A percentile compares a stretch with the other conserved stretches of the same genome.
phyloP scores from a whole-genome alignment of 2,329 filamentous ascomycete species.

The Celoporthe dispersa region DNA sequence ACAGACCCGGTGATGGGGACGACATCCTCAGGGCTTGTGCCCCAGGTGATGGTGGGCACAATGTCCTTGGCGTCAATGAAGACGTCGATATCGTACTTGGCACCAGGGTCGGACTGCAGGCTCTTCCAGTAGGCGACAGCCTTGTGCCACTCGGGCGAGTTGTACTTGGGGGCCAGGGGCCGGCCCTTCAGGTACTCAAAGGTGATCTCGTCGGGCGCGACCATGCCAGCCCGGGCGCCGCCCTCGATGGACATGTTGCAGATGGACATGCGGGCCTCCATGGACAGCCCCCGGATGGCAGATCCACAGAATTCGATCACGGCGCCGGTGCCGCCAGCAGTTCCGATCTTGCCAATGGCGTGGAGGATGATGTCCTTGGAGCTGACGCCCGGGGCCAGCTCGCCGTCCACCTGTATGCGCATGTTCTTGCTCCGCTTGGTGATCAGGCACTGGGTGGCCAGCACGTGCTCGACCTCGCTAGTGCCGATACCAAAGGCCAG shows the following conservation, averaged over 20 bases:
- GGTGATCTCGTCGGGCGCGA: slow-evolving; percentile 91
- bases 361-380: slow-evolving; percentile 96
- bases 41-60: slow-evolving; percentile 92
- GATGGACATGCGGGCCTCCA: slow-evolving; percentile 98
- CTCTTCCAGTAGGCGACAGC: slow-evolving; percentile 87
- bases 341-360: slow-evolving; percentile 91
- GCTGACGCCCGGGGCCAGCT: slow-evolving; percentile 86
- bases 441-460: slow-evolving; percentile 94
- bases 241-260: slow-evolving; percentile 99
- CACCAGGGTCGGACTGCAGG: slow-evolving; percentile 82
- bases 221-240: slow-evolving; percentile 93
- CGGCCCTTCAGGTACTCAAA: slow-evolving; percentile 94
- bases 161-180: slow-evolving; percentile 83
- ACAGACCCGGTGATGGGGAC: slow-evolving; percentile 92
- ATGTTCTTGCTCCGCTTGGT: slow-evolving; percentile 98
- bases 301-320: slow-evolving; percentile 98
- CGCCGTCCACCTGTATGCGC: slow-evolving; percentile 92
- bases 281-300: slow-evolving; percentile 84
- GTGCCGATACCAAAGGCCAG: slow-evolving; percentile 97
- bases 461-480: slow-evolving; percentile 96
- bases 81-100: slow-evolving; percentile 88
- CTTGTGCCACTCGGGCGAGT: slow-evolving; percentile 86
- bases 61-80: slow-evolving; percentile 94
- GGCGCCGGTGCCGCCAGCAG: slow-evolving; percentile 89
- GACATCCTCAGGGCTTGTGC: slow-evolving; percentile 94